These are phyloP conservation scores for Tuber calosporum DNA, from an alignment of 495 filamentous ascomycete genomes.

Conservation along the genomic window DNA sequence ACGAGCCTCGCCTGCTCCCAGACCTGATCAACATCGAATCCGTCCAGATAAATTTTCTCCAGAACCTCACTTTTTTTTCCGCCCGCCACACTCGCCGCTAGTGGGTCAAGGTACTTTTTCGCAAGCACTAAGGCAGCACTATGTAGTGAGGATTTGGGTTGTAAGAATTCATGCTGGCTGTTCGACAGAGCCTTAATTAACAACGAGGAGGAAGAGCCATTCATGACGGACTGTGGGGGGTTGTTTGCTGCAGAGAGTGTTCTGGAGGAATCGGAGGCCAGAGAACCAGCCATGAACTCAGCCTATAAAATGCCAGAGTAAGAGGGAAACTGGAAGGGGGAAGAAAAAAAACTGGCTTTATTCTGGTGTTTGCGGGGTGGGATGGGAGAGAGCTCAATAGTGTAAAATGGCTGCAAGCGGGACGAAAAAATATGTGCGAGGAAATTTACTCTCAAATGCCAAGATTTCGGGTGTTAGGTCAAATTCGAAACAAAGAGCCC, in stretches of 20 bases:
- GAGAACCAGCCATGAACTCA: slow-evolving; percentile 29
- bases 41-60: slow-evolving; percentile 70
- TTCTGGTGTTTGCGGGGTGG: not conserved
- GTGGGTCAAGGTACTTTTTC: slow-evolving; percentile 40
- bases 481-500: not conserved
- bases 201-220: slow-evolving; percentile 26
- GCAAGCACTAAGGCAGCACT: slow-evolving; percentile 37
- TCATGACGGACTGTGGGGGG: slow-evolving; percentile 25
- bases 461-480: not conserved
- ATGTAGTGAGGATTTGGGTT: slow-evolving; percentile 29
- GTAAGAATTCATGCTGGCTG: slow-evolving; percentile 39
- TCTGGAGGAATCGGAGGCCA: slow-evolving; percentile 32
- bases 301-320: not conserved
- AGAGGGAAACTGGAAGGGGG: not conserved
- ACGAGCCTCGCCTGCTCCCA: slow-evolving; percentile 90
- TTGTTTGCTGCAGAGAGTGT: slow-evolving; percentile 34
- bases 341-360: not conserved
- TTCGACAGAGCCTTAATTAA: slow-evolving; percentile 29
- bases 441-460: not conserved
- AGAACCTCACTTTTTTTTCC: slow-evolving; percentile 18
- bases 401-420: not conserved
- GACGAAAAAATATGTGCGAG: not conserved
- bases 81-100: slow-evolving; percentile 29
- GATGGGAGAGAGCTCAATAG: not conserved
- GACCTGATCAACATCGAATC: slow-evolving; percentile 80